phyloP scores from a whole-genome alignment of 352 stramenopile genomes.

The Pythium folliculosum region DNA sequence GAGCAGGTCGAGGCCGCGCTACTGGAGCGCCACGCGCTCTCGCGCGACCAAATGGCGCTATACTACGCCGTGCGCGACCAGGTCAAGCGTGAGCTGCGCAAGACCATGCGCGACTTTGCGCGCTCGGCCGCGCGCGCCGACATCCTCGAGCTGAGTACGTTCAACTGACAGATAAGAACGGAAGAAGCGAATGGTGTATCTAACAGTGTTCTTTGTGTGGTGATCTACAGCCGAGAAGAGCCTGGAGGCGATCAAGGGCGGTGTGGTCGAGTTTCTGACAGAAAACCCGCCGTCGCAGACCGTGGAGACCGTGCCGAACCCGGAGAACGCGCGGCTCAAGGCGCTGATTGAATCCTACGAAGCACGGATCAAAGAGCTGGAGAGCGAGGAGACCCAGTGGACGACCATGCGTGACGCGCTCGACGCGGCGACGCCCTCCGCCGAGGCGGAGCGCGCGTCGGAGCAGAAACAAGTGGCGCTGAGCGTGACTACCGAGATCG shows the following conservation, averaged over 20 bases:
- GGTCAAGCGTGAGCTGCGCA: conserved; percentile 63
- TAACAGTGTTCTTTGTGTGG: background rate
- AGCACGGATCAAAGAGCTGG: conserved; percentile 28
- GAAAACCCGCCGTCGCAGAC: conserved; percentile 48
- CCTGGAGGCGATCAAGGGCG: conserved; percentile 62
- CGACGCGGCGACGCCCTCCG: conserved; percentile 21
- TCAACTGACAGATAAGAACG: background rate
- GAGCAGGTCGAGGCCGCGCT: conserved; percentile 41
- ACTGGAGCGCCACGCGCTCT: conserved; percentile 44
- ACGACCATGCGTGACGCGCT: conserved; percentile 41
- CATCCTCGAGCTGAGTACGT: conserved; percentile 68
- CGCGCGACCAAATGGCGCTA: conserved; percentile 52
- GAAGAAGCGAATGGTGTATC: background rate
- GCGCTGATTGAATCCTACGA: conserved; percentile 39
- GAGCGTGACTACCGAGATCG: conserved; percentile 46
- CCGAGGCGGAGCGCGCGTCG: conserved; percentile 14
- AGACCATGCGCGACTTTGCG: conserved; percentile 69
- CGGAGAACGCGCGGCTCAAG: conserved; percentile 62
- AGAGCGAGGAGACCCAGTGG: conserved; percentile 61
- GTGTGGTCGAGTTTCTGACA: conserved; percentile 62
- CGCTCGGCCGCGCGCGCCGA: conserved; percentile 53
- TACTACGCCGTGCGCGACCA: conserved; percentile 63
- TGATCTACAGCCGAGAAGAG: conserved; percentile 48
- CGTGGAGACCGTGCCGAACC: conserved; percentile 55
- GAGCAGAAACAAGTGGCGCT: conserved; percentile 20